A percentile compares a stretch with the other conserved stretches of the same genome.
Conservation (phyloP, 768 basidiomycete species). For the Saitozyma sp. region DNA sequence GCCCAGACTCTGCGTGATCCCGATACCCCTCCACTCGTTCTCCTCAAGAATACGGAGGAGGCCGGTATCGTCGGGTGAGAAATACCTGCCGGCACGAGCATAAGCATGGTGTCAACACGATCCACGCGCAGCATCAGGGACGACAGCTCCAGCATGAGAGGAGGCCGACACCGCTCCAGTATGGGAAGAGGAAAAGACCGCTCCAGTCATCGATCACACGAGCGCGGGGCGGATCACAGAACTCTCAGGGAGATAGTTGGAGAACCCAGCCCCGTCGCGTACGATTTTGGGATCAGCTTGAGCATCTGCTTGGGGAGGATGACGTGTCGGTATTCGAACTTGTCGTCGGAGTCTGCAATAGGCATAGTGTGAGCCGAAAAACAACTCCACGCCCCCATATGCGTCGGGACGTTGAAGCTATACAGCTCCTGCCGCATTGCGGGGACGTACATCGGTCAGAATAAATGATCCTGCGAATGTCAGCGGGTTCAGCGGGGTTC, state of each 20-base stretch:
- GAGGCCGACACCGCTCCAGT: too few species aligned
- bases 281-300: slow-evolving; percentile 80
- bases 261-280: slow-evolving; percentile 11
- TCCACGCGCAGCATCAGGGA: too few species aligned
- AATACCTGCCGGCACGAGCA: slow-evolving; percentile 58
- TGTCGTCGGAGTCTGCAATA: slow-evolving; percentile 70
- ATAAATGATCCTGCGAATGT: slow-evolving; percentile 45
- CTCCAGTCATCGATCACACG: not conserved
- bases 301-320: slow-evolving; percentile 92
- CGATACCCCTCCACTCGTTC: slow-evolving; percentile 92
- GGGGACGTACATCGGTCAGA: slow-evolving; percentile 49
- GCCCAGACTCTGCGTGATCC: slow-evolving; percentile 91
- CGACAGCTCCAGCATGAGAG: too few species aligned
- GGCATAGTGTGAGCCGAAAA: not conserved
- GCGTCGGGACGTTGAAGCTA: too few species aligned
- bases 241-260: too few species aligned
- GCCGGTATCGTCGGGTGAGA: slow-evolving; percentile 69
- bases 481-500: slow-evolving; percentile 2
- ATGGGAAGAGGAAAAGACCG: slow-evolving; percentile 1
- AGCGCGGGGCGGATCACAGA: too few species aligned
- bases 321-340: slow-evolving; percentile 89
- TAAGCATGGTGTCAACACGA: too few species aligned
- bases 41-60: slow-evolving; percentile 80
- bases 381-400: too few species aligned
- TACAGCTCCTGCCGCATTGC: not conserved